These are phyloP conservation scores for Camellia granthamiana DNA, from an alignment of 148 eudicot genomes.

Conservation along the genomic window DNA sequence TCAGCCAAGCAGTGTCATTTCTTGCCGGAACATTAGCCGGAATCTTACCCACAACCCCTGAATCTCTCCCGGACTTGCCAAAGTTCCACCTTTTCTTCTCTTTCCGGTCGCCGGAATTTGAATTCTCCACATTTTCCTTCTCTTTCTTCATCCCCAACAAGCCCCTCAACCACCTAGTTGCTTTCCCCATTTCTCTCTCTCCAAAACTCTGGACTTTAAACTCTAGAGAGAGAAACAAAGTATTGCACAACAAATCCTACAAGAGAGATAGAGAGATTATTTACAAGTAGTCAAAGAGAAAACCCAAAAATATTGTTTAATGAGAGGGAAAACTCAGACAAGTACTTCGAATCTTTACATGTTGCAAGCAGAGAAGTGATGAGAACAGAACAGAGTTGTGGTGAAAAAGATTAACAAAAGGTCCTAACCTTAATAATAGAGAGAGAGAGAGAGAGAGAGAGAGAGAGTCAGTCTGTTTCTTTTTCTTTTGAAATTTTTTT, in stretches of 20 bases:
- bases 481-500: slow-evolving; percentile 13
- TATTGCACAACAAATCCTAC: slow-evolving; percentile 8
- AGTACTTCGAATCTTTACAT: slow-evolving; percentile 21
- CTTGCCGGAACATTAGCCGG: slow-evolving; percentile 26
- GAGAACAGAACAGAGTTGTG: slow-evolving; percentile 21
- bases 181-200: slow-evolving; percentile 61
- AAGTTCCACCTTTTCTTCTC: slow-evolving; percentile 66
- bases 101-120: slow-evolving; percentile 27
- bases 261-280: slow-evolving; percentile 1
- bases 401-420: slow-evolving; percentile 21
- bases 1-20: slow-evolving; percentile 41
- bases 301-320: neutral
- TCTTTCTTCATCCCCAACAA: slow-evolving; percentile 78
- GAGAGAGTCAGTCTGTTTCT: neutral
- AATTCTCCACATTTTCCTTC: slow-evolving; percentile 33
- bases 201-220: neutral
- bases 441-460: neutral
- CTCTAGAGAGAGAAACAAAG: slow-evolving; percentile 19
- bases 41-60: slow-evolving; percentile 16
- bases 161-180: slow-evolving; percentile 76
- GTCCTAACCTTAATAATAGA: slow-evolving; percentile 21
- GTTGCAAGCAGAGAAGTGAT: slow-evolving; percentile 30
- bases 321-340: neutral
- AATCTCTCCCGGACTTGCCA: slow-evolving; percentile 34
- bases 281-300: neutral